These are phyloP conservation scores for Teratosphaeria destructans DNA, from an alignment of 2,329 filamentous ascomycete species.

Conservation along the genomic window DNA sequence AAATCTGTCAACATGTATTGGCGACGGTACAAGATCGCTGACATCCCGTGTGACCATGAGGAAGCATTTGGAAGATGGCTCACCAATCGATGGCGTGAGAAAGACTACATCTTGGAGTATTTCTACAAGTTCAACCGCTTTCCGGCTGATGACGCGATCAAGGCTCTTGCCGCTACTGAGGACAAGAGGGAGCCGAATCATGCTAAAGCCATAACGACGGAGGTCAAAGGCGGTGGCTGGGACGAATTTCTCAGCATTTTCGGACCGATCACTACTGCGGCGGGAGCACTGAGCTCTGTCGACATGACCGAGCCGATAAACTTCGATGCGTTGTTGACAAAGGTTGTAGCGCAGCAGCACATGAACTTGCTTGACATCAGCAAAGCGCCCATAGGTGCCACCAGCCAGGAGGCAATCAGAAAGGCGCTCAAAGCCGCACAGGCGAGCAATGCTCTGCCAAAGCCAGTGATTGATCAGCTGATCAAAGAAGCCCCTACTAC, in stretches of 20 bases:
- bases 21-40: constrained; percentile 69
- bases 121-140: constrained; percentile 67
- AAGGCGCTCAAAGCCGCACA: constrained; percentile 23
- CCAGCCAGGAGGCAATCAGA: constrained; percentile 21
- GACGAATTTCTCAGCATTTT: constrained; percentile 44
- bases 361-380: constrained; percentile 18
- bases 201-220: constrained; percentile 37
- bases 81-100: constrained; percentile 78
- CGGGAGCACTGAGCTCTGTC: constrained; percentile 37
- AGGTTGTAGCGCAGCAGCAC: constrained; percentile 25
- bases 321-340: constrained; percentile 24
- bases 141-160: constrained; percentile 50
- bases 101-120: constrained; percentile 78
- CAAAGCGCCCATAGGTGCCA: constrained; percentile 16
- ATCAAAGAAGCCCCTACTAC: constrained; percentile 19
- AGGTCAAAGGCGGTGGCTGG: constrained; percentile 40
- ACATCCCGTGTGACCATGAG: constrained; percentile 68
- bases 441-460: constrained; percentile 18
- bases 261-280: constrained; percentile 40
- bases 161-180: constrained; percentile 28
- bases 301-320: constrained; percentile 31
- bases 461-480: constrained; percentile 18
- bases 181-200: constrained; percentile 26
- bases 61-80: constrained; percentile 78
- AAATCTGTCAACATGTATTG: constrained; percentile 97